Base-by-base conservation (phyloP, 148 eudicot genomes). In the Persicaria maculosa region DNA sequence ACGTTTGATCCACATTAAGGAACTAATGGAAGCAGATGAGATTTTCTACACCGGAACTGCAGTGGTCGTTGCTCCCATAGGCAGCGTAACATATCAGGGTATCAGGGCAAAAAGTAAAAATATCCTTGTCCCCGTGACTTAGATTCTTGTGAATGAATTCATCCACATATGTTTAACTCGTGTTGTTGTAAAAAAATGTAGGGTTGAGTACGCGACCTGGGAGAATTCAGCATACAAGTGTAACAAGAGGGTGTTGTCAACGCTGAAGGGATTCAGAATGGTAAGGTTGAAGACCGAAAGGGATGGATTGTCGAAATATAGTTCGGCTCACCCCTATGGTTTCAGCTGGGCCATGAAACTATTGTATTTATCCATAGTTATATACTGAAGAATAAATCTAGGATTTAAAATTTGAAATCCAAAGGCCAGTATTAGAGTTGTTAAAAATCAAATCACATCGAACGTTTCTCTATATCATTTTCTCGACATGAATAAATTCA, bases 251-350 rank as follows among this genome's bases (percentile, higher is more conserved):
- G 78, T 89, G 52, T 69, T 80, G 78, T 75, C 77, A 9, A 79
- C 64, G 47, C 76, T 5, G 67, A 54, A 8, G 89, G 84, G 55
- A 82, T 89, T 50, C 89, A 82, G 58, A 72, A 73, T 44, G 93
- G 93, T 15, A 19, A 1, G 7, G 43, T 81, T 44, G 85, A 87
- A 58, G 93, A 89, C 77, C 83, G 78, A 52, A 83, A 80, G 75
- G 89, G 85, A 19, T 89, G 93, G 93, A 48, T 84, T 58, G 80
- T 89, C 47, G 81, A 85, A 72, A 83, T 89, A 20, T 72, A n/a
- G 75, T 22, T 87, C 48, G 75, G 9, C 53, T 70, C 40, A 40
- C 8, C 73, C n/a, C n/a, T n/a, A n/a, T n/a, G n/a, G n/a, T n/a
- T n/a, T n/a, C n/a, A n/a, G n/a, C n/a, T n/a, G n/a, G n/a, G n/a